A percentile compares a stretch with the other conserved stretches of the same genome.
These are phyloP conservation scores for Cupressus sempervirens DNA, from an alignment of 75 land plant genomes.

Conservation along the genomic window DNA sequence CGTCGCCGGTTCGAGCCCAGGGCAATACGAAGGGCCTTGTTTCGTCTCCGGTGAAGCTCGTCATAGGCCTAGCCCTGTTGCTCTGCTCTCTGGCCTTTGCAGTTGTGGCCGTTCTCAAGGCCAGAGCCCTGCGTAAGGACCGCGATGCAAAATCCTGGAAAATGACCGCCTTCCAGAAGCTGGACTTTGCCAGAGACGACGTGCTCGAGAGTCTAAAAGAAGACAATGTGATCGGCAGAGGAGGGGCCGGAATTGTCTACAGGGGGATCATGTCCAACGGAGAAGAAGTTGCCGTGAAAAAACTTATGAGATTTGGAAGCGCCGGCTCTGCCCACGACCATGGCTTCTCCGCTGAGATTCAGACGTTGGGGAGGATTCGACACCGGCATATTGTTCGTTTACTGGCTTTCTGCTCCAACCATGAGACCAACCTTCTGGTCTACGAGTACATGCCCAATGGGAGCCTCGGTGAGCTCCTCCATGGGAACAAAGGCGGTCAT, in stretches of 20 bases:
- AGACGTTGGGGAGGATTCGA: constrained; percentile 66
- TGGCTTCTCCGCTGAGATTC: constrained; percentile 67
- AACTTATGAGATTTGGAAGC: constrained; percentile 36
- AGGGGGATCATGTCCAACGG: constrained; percentile 62
- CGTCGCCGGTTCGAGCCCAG: neutral
- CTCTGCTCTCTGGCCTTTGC: constrained; percentile 37
- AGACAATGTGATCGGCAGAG: constrained; percentile 67
- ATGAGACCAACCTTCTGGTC: constrained; percentile 55
- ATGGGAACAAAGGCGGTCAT: constrained; percentile 52
- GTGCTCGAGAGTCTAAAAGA: constrained; percentile 46
- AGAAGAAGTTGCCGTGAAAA: constrained; percentile 74
- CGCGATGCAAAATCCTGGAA: constrained; percentile 35
- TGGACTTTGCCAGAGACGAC: constrained; percentile 45
- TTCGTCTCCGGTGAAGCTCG: constrained; percentile 34
- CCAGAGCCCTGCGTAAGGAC: constrained; percentile 16
- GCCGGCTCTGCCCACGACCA: constrained; percentile 37
- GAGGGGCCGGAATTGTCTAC: constrained; percentile 82
- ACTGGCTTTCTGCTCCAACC: constrained; percentile 66
- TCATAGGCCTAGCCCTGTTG: constrained; percentile 47
- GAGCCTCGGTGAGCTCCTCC: constrained; percentile 62
- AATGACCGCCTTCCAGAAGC: constrained; percentile 64
- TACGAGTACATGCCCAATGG: constrained; percentile 77
- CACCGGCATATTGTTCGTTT: constrained; percentile 72
- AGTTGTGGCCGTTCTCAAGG: constrained; percentile 26
- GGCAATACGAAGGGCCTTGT: neutral